Percentiles rank a stretch among this genome's conserved stretches.
These are phyloP conservation scores for Trametes coccinea DNA, from an alignment of 768 basidiomycete species.

Conservation along the genomic window DNA sequence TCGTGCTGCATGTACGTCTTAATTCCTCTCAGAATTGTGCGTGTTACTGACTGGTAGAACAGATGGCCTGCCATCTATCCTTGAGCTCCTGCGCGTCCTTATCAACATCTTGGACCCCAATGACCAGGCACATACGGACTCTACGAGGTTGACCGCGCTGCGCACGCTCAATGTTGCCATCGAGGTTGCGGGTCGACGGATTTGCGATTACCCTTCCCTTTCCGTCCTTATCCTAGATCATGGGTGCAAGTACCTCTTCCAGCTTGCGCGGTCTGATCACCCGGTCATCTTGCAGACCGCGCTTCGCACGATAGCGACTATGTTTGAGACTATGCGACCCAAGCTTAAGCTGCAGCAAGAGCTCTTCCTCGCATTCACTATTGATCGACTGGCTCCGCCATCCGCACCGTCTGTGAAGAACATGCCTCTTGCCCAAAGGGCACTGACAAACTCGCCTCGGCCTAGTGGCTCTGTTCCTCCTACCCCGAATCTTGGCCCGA, in stretches of 20 bases:
- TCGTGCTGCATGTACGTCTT: slow-evolving; percentile 1
- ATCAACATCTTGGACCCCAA: slow-evolving; percentile 94
- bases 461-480: slow-evolving; percentile 35
- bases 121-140: slow-evolving; percentile 94
- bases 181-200: slow-evolving; percentile 75
- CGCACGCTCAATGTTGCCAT: slow-evolving; percentile 86
- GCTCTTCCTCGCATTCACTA: slow-evolving; percentile 89
- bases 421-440: slow-evolving; percentile 20
- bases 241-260: slow-evolving; percentile 96
- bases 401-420: slow-evolving; percentile 28
- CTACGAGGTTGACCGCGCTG: slow-evolving; percentile 87
- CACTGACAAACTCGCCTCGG: slow-evolving; percentile 25
- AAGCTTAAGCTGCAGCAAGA: slow-evolving; percentile 94
- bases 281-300: slow-evolving; percentile 74
- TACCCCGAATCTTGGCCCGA: slow-evolving; percentile 46
- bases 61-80: slow-evolving; percentile 90
- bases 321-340: slow-evolving; percentile 83
- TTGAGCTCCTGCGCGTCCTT: slow-evolving; percentile 91
- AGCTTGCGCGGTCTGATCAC: slow-evolving; percentile 91
- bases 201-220: slow-evolving; percentile 79
- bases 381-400: slow-evolving; percentile 82
- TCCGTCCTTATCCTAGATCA: slow-evolving; percentile 77
- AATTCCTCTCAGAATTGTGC: neutral
- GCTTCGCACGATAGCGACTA: slow-evolving; percentile 82
- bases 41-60: slow-evolving; percentile 10